These are phyloP conservation scores for Alternaria atra DNA, from an alignment of 2,329 filamentous ascomycete genomes.

Conservation along the genomic window DNA sequence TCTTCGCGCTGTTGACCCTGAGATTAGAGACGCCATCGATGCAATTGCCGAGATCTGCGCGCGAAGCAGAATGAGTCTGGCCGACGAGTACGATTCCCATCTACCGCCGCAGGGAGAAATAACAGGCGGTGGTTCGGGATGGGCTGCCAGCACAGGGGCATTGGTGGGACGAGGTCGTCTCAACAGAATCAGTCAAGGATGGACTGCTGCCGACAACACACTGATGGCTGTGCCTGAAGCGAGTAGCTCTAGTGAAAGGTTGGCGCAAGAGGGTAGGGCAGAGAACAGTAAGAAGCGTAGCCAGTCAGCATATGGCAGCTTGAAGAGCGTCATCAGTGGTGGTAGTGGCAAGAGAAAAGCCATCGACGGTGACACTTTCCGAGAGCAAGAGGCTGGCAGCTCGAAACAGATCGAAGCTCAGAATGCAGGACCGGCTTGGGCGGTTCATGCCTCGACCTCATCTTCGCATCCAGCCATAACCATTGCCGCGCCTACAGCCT, in stretches of 20 bases:
- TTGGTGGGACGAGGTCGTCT: conserved; percentile 44
- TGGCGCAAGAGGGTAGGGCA: conserved; percentile 43
- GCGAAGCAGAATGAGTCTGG: conserved; percentile 67
- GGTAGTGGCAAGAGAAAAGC: conserved; percentile 42
- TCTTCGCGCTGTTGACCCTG: conserved; percentile 65
- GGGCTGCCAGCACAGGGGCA: conserved; percentile 41
- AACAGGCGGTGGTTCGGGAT: conserved; percentile 37
- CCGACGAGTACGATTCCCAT: conserved; percentile 70
- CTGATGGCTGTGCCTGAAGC: conserved; percentile 59
- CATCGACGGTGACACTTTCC: conserved; percentile 30
- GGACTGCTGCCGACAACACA: conserved; percentile 50
- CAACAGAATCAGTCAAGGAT: conserved; percentile 43
- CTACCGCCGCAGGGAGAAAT: conserved; percentile 69
- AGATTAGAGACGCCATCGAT: conserved; percentile 66
- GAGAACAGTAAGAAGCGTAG: conserved; percentile 42
- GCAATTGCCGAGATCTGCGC: conserved; percentile 71
- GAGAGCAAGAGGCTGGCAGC: conserved; percentile 26
- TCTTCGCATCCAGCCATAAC: conserved; percentile 45
- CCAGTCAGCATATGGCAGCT: conserved; percentile 49
- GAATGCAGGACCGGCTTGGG: conserved; percentile 37
- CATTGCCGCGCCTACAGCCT: conserved; percentile 43
- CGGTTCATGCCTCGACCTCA: conserved; percentile 35
- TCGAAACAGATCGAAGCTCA: conserved; percentile 19
- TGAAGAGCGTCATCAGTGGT: conserved; percentile 52
- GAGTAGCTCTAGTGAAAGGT: conserved; percentile 56